Base-by-base conservation (phyloP, 805 yeast species). In the Saccharomycopsis fodiens region DNA sequence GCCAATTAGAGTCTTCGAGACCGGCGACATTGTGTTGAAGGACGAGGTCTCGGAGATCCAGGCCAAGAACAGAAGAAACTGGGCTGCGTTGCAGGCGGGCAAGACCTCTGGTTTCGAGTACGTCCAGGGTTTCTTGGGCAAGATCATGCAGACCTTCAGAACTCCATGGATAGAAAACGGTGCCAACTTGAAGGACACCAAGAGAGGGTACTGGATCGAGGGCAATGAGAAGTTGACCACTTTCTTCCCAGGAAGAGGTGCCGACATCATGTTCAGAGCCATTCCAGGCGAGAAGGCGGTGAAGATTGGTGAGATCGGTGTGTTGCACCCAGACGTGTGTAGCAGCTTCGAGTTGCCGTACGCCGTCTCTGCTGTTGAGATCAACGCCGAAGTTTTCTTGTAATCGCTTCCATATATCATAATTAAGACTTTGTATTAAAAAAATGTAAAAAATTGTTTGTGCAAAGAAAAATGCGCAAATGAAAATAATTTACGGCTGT, bases 161-260 rank as follows among this genome's bases (percentile, higher is more conserved):
- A 79, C 94, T 31, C 76, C 78, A 38, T 85, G 95, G 93, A 66
- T 84, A 50, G 80, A 74, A 51, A 72, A 75, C 51, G 74, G 78
- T 6, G 54, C 50, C 32, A 64, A 59, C 37, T 70, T 69, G 43
- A 58, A 66, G 13, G 62, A 60, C 32, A 64, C 69, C 34, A 74
- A 69, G 51, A 85, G 93, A 69, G 96, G 96, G 44, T 85, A 78
- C 67, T 85, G 93, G 93, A 82, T 84, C 48, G 85, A 79, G 63
- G 80, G 82, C 61, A 85, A 80, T 58, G 66, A 65, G 44, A 69
- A 72, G 22, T 73, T 79, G 60, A 73, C 79, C 41, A 83, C 89
- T 50, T 91, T 74, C 68, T 93, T 93, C 84, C 95, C 96, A 34
- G 98, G 97, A 35, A 83, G 98, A 71, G 97, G 96, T 52, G 98